Base-by-base conservation (phyloP, 805 yeast species). In the Ogataea trehalophila region DNA sequence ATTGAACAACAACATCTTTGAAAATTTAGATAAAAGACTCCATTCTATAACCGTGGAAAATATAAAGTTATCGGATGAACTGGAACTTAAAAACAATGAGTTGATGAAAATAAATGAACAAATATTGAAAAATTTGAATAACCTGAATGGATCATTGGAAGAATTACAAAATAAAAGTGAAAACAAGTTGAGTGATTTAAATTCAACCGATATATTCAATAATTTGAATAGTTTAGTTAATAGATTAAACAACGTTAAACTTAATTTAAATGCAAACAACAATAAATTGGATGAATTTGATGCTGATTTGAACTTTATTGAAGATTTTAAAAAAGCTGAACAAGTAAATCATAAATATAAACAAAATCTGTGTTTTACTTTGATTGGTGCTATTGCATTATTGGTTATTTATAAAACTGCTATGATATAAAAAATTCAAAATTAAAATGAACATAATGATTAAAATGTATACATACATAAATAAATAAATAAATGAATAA, bases 31-130 rank as follows among this genome's bases (percentile, higher is more conserved):
- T 20, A 54, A 51, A 36, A 48, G 59, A 18, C 46, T 65, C 6
- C 44, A 50, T 8, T 50, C 58, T 34, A 45, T 73, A 6, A 60
- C 60, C 7, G 41, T 50, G 6, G 64, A 71, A 37, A 70, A 61
- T 48, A 20, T 47, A 1, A 48, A 56, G n/a, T 50, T 74, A 33
- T 41, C 64, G 13, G 55, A 57, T 2, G 56, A 62, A 8, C 46
- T 73, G 5, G 53, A 55, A 17, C 43, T 39, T 13, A 51, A 54
- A 17, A 59, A 63, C 34, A 53, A 62, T 5, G 61, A 69, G 17
- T 42, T 72, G 23, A 56, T 52, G 15, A 43, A 46, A 3, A 49
- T 72, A 20, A 62, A 60, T 33, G 45, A 44, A 7, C 65, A 65
- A 33, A 59, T 72, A 39, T 49, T 59, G 8, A 49, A 48, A 1